Conservation (phyloP, 1,284 basidiomycete genomes). For the Cutaneotrichosporon daszewskae region DNA sequence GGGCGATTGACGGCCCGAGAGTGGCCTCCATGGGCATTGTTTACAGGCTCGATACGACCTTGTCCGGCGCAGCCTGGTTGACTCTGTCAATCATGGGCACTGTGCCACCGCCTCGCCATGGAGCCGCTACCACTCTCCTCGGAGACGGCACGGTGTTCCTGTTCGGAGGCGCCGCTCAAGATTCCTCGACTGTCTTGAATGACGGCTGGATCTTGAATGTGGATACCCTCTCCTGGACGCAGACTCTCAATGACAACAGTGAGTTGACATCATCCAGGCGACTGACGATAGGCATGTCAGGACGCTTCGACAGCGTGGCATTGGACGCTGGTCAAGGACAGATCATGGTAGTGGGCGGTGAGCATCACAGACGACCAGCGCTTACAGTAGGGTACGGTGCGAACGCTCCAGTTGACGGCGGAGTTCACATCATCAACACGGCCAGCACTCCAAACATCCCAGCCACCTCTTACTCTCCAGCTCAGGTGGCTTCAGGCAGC, state of each 20-base stretch:
- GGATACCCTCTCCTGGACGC: constrained; percentile 47
- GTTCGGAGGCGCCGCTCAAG: constrained; percentile 67
- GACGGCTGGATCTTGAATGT: constrained; percentile 74
- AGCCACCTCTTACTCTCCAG: too few species aligned
- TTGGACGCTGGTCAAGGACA: constrained; percentile 55
- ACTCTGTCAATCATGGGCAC: constrained; percentile 44
- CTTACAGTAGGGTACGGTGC: constrained; percentile 2
- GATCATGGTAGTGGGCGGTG: constrained; percentile 73
- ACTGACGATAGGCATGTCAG: constrained; percentile 50
- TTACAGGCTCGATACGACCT: constrained; percentile 61
- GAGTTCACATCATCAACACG: not conserved
- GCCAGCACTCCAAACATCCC: not conserved
- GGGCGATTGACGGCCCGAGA: constrained; percentile 47
- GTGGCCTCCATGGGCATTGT: constrained; percentile 51
- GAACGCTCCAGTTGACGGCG: not conserved
- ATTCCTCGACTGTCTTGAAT: constrained; percentile 54
- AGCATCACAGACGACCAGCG: constrained; percentile 1
- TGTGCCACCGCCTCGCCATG: constrained; percentile 60
- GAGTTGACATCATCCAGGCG: not conserved
- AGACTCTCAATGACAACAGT: constrained; percentile 12
- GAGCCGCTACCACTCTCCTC: constrained; percentile 59
- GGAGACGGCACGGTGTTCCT: constrained; percentile 57
- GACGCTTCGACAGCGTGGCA: constrained; percentile 67
- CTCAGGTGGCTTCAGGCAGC: too few species aligned
- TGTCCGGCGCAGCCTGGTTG: constrained; percentile 54